Conservation (phyloP, 2,329 filamentous ascomycete species). For the Aspergillus niger region DNA sequence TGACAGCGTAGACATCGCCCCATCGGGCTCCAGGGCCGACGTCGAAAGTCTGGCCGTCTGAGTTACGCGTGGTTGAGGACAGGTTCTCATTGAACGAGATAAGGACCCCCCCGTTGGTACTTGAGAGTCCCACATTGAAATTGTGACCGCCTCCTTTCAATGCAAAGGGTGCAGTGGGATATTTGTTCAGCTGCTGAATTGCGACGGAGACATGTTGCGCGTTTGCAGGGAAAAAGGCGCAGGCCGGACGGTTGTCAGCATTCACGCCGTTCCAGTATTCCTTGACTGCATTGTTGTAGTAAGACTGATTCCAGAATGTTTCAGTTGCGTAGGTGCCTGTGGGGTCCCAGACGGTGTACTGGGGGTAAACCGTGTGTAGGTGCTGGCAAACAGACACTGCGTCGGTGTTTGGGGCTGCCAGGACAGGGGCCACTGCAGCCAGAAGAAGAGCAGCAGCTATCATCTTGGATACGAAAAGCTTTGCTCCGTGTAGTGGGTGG, state of each 20-base stretch:
- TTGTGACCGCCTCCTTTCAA: slow-evolving; percentile 16
- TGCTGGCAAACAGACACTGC: slow-evolving; percentile 1
- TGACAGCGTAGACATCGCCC: slow-evolving; percentile 14
- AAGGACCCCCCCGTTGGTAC: slow-evolving; percentile 9
- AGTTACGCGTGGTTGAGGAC: slow-evolving; percentile 9
- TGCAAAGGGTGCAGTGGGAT: slow-evolving; percentile 5
- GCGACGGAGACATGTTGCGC: slow-evolving; percentile 12
- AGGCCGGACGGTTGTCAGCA: slow-evolving; percentile 12
- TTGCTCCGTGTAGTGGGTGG: not conserved
- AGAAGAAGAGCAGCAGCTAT: not conserved
- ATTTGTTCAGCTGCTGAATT: slow-evolving; percentile 12
- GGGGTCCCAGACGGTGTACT: slow-evolving; percentile 8
- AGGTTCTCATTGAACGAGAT: slow-evolving; percentile 17
- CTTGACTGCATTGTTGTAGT: slow-evolving; percentile 4
- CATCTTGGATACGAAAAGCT: not conserved
- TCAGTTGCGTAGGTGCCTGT: not conserved
- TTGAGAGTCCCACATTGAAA: slow-evolving; percentile 15
- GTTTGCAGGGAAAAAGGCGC: slow-evolving; percentile 16
- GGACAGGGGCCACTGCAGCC: not conserved
- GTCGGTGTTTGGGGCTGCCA: not conserved
- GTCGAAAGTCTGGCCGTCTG: slow-evolving; percentile 15
- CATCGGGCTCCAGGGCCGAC: slow-evolving; percentile 17
- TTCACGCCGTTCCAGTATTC: slow-evolving; percentile 19
- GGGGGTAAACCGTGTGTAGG: not conserved
- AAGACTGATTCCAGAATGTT: slow-evolving; percentile 7